Conservation (phyloP, 495 filamentous ascomycete genomes). For the Durotheca rogersii region DNA sequence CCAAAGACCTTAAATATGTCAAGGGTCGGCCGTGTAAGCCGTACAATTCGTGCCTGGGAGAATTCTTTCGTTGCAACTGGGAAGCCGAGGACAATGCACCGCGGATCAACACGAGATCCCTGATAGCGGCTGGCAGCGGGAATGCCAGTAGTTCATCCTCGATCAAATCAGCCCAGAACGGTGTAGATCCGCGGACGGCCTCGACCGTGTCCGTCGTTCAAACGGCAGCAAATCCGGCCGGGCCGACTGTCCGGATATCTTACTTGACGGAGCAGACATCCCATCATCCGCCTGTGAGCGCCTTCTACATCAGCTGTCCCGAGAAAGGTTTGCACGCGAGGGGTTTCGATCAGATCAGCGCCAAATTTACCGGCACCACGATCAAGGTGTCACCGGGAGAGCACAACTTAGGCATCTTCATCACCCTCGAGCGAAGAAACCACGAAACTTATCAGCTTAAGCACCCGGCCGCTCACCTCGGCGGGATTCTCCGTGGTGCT, state of each 20-base stretch:
- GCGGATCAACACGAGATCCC: constrained; percentile 45
- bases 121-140: constrained; percentile 26
- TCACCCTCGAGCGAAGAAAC: constrained; percentile 74
- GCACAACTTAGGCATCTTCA: constrained; percentile 94
- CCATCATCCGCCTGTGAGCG: constrained; percentile 95
- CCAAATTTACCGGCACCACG: constrained; percentile 96
- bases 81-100: constrained; percentile 72
- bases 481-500: constrained; percentile 79
- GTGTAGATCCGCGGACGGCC: constrained; percentile 34
- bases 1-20: constrained; percentile 97
- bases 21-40: constrained; percentile 98
- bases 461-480: constrained; percentile 89
- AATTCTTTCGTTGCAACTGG: constrained; percentile 98
- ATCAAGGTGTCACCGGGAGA: constrained; percentile 86
- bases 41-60: constrained; percentile 95
- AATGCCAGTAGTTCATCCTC: constrained; percentile 51
- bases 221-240: constrained; percentile 41
- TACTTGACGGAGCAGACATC: constrained; percentile 98
- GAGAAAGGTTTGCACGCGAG: constrained; percentile 85
- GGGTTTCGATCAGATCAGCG: constrained; percentile 92
- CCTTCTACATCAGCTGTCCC: constrained; percentile 90
- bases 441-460: constrained; percentile 93
- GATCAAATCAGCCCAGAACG: constrained; percentile 45
- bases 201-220: constrained; percentile 49
- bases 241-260: constrained; percentile 70